These are phyloP conservation scores for Lithospermum erythrorhizon DNA, from an alignment of 257 asterid species.

Conservation along the genomic window DNA sequence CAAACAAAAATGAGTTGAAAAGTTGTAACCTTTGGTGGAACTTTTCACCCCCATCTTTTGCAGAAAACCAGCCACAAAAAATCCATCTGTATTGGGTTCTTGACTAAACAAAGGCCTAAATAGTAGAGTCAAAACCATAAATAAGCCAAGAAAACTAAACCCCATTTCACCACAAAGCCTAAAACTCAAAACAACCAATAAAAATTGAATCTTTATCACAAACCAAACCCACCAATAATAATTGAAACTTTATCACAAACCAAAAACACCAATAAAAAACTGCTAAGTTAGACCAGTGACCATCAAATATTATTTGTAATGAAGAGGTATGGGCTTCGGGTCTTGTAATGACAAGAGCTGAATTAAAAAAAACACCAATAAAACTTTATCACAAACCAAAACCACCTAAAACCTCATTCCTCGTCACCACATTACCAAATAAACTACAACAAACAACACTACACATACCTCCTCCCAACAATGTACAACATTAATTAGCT, in stretches of 20 bases:
- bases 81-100: conserved; percentile 63
- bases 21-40: conserved; percentile 21
- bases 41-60: conserved; percentile 47
- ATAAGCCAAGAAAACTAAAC: conserved; percentile 27
- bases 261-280: too few relatives aligned
- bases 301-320: too few relatives aligned
- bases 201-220: conserved; percentile 2
- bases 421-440: not conserved
- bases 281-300: too few relatives aligned
- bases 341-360: too few relatives aligned
- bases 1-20: conserved; percentile 49
- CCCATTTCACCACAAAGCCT: conserved; percentile 40
- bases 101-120: conserved; percentile 44
- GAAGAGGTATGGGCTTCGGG: too few relatives aligned
- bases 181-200: conserved; percentile 7
- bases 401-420: not conserved
- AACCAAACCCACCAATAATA: conserved; percentile 2
- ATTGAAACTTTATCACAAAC: too few relatives aligned
- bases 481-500: too few relatives aligned
- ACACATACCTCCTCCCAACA: not conserved
- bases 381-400: conserved; percentile 6
- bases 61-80: conserved; percentile 51
- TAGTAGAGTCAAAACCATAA: conserved; percentile 36
- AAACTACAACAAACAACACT: too few relatives aligned
- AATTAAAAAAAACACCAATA: too few relatives aligned